Percentiles rank a stretch among this genome's conserved stretches.
phyloP scores from a whole-genome alignment of 805 yeast genomes.

The Candida arabinofermentans region DNA sequence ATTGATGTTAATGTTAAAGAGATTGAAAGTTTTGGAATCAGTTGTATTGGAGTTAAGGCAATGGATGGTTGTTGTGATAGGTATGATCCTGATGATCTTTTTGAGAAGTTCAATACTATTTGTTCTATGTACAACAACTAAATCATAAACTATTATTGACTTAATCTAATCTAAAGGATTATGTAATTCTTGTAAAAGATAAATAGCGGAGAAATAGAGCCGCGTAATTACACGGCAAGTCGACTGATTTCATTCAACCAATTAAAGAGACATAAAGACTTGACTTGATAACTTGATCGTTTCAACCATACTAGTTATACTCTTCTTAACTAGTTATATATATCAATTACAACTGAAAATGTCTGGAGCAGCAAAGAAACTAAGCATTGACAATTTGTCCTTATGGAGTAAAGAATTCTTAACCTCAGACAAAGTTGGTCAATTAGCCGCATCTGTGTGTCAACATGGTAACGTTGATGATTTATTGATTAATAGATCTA shows the following conservation, averaged over 20 bases:
- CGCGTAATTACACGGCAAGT: neutral
- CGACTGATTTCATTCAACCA: neutral
- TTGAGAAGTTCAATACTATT: constrained; percentile 4
- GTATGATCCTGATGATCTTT: constrained; percentile 43
- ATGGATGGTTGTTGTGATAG: constrained; percentile 21
- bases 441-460: constrained; percentile 29
- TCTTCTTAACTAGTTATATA: no score
- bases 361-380: constrained; percentile 11
- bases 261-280: no score
- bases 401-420: constrained; percentile 27
- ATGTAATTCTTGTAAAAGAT: neutral
- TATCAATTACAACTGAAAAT: neutral
- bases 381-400: constrained; percentile 15
- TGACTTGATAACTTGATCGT: no score
- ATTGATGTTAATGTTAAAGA: constrained; percentile 44
- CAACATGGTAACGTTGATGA: constrained; percentile 36
- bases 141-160: no score
- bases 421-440: constrained; percentile 23
- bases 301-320: no score
- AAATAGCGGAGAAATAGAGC: neutral
- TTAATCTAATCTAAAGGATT: no score
- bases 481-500: constrained; percentile 35
- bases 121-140: no score
- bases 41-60: constrained; percentile 39
- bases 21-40: constrained; percentile 41